phyloP scores from a whole-genome alignment of 75 land plant species.

The Larix kaempferi region DNA sequence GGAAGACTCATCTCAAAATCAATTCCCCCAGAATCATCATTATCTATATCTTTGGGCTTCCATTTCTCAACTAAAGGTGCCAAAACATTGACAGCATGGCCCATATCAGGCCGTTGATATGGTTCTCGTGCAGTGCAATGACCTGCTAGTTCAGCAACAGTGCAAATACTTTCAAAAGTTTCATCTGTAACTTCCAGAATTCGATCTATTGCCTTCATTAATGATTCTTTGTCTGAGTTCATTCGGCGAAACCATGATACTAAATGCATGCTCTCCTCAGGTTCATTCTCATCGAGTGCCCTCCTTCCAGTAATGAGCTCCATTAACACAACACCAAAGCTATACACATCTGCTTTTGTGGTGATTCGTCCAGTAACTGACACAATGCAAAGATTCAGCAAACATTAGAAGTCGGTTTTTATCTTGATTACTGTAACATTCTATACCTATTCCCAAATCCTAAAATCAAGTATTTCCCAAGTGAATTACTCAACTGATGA shows the following conservation, averaged over 20 bases:
- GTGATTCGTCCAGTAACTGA: constrained; percentile 82
- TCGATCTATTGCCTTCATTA: constrained; percentile 56
- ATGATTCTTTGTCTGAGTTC: constrained; percentile 49
- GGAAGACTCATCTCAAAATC: constrained; percentile 66
- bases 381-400: background rate
- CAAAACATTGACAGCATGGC: constrained; percentile 85
- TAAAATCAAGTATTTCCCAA: constrained; percentile 16
- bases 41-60: constrained; percentile 61
- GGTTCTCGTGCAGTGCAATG: constrained; percentile 90
- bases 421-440: background rate
- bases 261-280: constrained; percentile 74
- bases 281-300: constrained; percentile 68
- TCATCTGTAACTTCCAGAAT: constrained; percentile 55
- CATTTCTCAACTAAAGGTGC: constrained; percentile 84
- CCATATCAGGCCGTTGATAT: constrained; percentile 88
- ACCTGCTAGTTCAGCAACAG: constrained; percentile 80
- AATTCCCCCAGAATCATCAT: constrained; percentile 67
- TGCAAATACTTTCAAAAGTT: constrained; percentile 47
- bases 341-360: constrained; percentile 84
- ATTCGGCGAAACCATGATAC: constrained; percentile 75
- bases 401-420: constrained; percentile 3
- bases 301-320: constrained; percentile 78
- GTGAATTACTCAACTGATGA: constrained; percentile 7
- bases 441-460: background rate
- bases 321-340: constrained; percentile 87